Percentiles rank a stretch among this genome's conserved stretches.
Conservation (phyloP, 306 rosid species). For the Lathyrus sativus region DNA sequence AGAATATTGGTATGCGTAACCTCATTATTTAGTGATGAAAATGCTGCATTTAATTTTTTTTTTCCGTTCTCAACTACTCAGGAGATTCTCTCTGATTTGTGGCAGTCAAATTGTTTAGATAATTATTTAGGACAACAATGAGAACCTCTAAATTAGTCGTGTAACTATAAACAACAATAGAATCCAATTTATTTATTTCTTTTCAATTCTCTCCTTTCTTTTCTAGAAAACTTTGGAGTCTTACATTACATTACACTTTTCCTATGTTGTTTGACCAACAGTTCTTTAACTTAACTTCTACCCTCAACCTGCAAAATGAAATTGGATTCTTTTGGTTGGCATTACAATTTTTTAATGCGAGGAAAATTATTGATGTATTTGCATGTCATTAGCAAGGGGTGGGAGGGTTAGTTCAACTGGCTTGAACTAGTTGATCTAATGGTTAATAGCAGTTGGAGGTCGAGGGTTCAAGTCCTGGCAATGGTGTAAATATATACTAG, state of each 20-base stretch:
- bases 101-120: slow-evolving; percentile 13
- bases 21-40: slow-evolving; percentile 3
- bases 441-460: no score
- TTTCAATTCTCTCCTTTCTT: neutral
- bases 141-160: slow-evolving; percentile 7
- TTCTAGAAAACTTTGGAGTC: slow-evolving; percentile 9
- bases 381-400: slow-evolving; percentile 3
- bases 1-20: slow-evolving; percentile 5
- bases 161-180: slow-evolving; percentile 3
- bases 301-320: slow-evolving; percentile 6
- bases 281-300: slow-evolving; percentile 1
- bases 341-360: neutral
- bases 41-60: no score
- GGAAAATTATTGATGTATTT: slow-evolving; percentile 15
- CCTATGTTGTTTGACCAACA: slow-evolving; percentile 4
- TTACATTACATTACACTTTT: slow-evolving; percentile 5
- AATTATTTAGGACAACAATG: slow-evolving; percentile 4
- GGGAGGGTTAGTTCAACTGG: no score
- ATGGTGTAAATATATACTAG: no score
- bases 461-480: no score
- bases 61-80: no score
- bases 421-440: no score
- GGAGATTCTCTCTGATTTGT: no score
- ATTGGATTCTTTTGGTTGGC: neutral
- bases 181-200: slow-evolving; percentile 10